Base-by-base conservation (phyloP, 805 yeast genomes). In the Ogataea paradorogensis region DNA sequence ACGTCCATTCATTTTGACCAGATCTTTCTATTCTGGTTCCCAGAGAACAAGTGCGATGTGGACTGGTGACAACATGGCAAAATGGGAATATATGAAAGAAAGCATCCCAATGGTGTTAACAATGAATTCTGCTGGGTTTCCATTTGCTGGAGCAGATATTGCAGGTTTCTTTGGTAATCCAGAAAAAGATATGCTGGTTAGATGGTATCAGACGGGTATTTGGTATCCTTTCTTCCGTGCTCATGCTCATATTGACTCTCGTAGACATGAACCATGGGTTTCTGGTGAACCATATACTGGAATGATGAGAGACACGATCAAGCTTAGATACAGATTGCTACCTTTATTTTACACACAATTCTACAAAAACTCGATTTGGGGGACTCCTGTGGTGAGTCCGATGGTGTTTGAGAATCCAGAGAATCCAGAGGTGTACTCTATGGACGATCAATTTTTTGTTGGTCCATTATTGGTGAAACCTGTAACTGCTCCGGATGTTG, bases 91-190 rank as follows among this genome's bases (percentile, higher is more conserved):
- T 54, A 69, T 93, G 45, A 71, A 74, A 50, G 71, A 77, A 5
- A 86, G 96, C 0, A 73, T 88, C 31, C 96, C 98, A 6, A 90
- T 89, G 96, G 62, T 87, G 11, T 68, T 93, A 43, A 85, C 95
- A 3, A 74, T 82, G 48, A 88, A 89, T 33, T 67, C 86, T 21
- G 86, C 78, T 1, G 95, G 95, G 7, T 82, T 80, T 80, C 96
- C 96, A 22, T 91, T 90, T 65, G 74, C 84, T 6, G 99, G 99
- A 7, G 91, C 96, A 7, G 99, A 93, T 66, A 91, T 93, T 32
- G 98, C 96, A 24, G 99, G 99, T 0, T 93, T 93, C 58, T 90
- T 89, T 56, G 95, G 95, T 3, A 75, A 93, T 58, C 98, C 99
- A 0, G 67, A 80, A 0, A 71, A 76, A 25, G 98, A 93, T 55